Evolutionary conservation across 306 rosid genomes (phyloP).

Genomic region (Trifolium repens): DNA sequence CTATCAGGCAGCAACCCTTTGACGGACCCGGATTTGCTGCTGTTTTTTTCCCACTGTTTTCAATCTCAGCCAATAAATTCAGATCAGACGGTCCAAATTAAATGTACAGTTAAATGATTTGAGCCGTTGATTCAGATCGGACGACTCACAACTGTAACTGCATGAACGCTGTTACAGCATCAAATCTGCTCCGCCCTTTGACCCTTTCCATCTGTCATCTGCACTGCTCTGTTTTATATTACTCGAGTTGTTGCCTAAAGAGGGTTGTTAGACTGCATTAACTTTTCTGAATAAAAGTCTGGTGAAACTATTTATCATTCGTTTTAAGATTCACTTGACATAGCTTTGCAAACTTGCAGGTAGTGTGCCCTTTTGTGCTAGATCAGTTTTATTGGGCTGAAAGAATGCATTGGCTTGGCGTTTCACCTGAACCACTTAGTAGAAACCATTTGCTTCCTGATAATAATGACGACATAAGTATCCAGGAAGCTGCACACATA

Average conservation of each 20-base stretch:
- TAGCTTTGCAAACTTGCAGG: conserved; percentile 53
- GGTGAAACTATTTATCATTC: neutral
- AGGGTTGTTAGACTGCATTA: neutral
- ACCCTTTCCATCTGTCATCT: neutral
- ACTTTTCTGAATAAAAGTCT: neutral
- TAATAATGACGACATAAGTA: conserved; percentile 43
- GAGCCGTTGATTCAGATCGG: too few species aligned
- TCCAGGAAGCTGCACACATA: conserved; percentile 61
- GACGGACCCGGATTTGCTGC: neutral
- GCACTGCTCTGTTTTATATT: neutral
- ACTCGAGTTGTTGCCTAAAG: too few species aligned
- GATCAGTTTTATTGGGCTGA: conserved; percentile 95
- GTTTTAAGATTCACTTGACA: conserved; percentile 23
- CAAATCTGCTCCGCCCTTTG: neutral
- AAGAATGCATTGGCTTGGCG: conserved; percentile 88
- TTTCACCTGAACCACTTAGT: conserved; percentile 74
- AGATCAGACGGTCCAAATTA: too few species aligned
- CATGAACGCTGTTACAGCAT: too few species aligned
- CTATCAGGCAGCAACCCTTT: neutral
- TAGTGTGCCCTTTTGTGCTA: conserved; percentile 76
- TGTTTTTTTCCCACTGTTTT: too few species aligned
- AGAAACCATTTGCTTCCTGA: conserved; percentile 70
- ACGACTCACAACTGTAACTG: too few species aligned
- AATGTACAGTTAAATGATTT: too few species aligned
- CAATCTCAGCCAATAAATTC: too few species aligned